Base-by-base conservation (phyloP, 2,329 filamentous ascomycete genomes). In the Thielaviopsis ethacetica region DNA sequence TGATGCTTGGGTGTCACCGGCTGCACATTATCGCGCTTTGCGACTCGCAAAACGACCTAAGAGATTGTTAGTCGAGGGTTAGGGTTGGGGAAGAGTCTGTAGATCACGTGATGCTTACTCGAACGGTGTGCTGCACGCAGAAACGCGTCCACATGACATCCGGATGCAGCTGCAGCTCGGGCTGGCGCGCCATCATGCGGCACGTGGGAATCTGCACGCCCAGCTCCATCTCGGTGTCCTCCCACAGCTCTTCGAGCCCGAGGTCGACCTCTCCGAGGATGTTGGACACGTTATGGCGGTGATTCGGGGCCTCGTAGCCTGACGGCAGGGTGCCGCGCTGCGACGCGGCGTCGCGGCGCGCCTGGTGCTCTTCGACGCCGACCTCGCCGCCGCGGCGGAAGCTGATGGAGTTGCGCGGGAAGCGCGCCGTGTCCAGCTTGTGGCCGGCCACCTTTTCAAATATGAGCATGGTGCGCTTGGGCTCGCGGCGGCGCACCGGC, bases 71-170 rank as follows among this genome's bases (percentile, higher is more conserved):
- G 50, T n/a, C 26, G 22, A 57, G 34, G 10, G 41, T 17, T 24
- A 15, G 44, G 22, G 15, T 15, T 19, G n/a, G 47, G 12, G 5
- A 27, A 7, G 10, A n/a, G 41, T 5, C 41, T 15, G 9, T 6
- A 13, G 53, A 30, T 15, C 5, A 38, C 4, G 22, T 41, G 6
- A 30, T 22, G 38, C 77, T 63, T 73, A 89, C 88, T 81, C 95
- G 95, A 70, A 96, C 95, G 90, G 90, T 95, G 69, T 96, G 91
- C 68, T 88, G 89, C 58, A 96, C 90, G 66, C 93, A 88, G 57
- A 95, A 91, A 63, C 94, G 94, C 67, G 89, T 86, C 76, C 91
- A 95, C 60, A 89, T 95, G 58, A 89, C 95, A 68, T 95, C 90
- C 57, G 91, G 91, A 68, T 95, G 86, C 61, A 96, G 72, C 61